Evolutionary conservation across 164 flowering plant species (phyloP).

Genomic region (Umbellularia californica): DNA sequence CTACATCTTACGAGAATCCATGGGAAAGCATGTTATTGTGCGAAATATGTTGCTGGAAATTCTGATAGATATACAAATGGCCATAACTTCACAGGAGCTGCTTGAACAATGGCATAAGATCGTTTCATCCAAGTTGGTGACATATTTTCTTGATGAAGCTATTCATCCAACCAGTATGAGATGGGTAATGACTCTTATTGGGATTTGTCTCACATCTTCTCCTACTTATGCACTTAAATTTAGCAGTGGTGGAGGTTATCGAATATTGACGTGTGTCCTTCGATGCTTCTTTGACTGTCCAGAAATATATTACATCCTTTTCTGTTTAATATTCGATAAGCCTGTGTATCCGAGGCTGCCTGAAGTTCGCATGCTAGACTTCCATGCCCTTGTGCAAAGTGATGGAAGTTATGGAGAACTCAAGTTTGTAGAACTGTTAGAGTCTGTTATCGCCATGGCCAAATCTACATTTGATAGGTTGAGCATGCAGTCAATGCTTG

Average conservation of each 20-base stretch:
- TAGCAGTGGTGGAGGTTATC: conserved; percentile 90
- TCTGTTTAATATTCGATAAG: conserved; percentile 93
- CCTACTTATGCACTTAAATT: conserved; percentile 87
- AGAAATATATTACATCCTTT: conserved; percentile 84
- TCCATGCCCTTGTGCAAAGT: conserved; percentile 91
- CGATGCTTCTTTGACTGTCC: conserved; percentile 96
- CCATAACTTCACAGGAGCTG: conserved; percentile 78
- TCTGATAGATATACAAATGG: conserved; percentile 93
- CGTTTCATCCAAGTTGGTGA: conserved; percentile 86
- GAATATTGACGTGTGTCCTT: conserved; percentile 71
- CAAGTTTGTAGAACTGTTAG: conserved; percentile 84
- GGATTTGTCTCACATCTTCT: conserved; percentile 88
- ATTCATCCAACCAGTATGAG: conserved; percentile 99
- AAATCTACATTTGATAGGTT: conserved; percentile 90
- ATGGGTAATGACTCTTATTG: conserved; percentile 98
- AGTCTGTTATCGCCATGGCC: conserved; percentile 87
- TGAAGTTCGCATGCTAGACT: conserved; percentile 97
- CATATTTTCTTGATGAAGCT: conserved; percentile 95
- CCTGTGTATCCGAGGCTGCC: conserved; percentile 96
- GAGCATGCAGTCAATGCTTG: conserved; percentile 75
- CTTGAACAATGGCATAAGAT: conserved; percentile 98
- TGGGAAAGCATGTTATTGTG: conserved; percentile 99
- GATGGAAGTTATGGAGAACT: conserved; percentile 66
- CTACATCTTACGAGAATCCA: conserved; percentile 67
- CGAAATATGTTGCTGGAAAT: conserved; percentile 95